phyloP scores from a whole-genome alignment of 352 stramenopile species.

The Phytophthora gonapodyides region DNA sequence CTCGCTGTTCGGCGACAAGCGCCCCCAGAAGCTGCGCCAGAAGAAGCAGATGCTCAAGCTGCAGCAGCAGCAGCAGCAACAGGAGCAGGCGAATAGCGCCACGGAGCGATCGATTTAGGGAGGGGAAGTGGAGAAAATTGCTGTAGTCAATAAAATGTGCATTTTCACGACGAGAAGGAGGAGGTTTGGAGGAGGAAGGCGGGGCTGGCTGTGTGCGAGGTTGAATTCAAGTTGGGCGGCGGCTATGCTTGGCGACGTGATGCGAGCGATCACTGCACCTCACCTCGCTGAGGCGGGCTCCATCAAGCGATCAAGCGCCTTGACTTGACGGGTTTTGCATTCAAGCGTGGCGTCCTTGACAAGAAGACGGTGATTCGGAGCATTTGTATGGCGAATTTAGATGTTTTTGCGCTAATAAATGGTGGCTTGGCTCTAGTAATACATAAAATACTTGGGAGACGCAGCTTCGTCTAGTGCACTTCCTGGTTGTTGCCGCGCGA shows the following conservation, averaged over 20 bases:
- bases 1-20: conserved; percentile 79
- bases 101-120: conserved; percentile 35
- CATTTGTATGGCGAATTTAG: conserved; percentile 16
- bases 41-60: conserved; percentile 70
- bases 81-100: conserved; percentile 26
- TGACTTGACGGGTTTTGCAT: background rate
- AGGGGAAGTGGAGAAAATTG: conserved; percentile 14
- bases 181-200: too few species aligned
- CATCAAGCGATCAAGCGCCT: too few species aligned
- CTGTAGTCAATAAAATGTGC: conserved; percentile 40
- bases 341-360: background rate
- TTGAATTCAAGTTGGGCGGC: conserved; percentile 3
- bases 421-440: conserved; percentile 17
- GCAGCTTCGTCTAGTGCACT: conserved; percentile 28
- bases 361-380: background rate
- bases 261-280: background rate
- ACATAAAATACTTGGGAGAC: conserved; percentile 33
- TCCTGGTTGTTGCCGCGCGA: conserved; percentile 37
- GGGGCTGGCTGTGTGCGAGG: too few species aligned
- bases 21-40: conserved; percentile 66
- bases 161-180: conserved; percentile 17
- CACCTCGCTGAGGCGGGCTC: background rate
- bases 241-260: conserved; percentile 8
- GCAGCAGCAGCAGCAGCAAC: conserved; percentile 45
- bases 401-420: conserved; percentile 13